Evolutionary conservation across 768 basidiomycete species (phyloP).

Genomic region (Neoboletus magnificus): DNA sequence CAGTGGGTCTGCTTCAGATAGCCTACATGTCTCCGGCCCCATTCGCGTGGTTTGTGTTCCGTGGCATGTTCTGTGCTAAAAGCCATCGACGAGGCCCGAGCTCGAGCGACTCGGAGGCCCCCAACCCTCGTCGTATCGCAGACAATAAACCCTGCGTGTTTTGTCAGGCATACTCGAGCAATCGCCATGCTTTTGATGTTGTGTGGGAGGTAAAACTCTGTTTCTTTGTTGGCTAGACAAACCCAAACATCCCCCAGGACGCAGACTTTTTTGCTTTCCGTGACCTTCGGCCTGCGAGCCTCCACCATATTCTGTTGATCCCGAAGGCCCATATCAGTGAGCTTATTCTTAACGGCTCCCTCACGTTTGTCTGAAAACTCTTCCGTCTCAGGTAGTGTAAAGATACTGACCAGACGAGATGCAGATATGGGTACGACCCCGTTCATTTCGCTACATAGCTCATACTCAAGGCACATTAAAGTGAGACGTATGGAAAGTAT

Average conservation of each 20-base stretch:
- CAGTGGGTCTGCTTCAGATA: background rate
- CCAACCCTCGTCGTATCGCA: background rate
- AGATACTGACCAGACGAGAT: constrained; percentile 42
- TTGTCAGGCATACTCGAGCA: constrained; percentile 40
- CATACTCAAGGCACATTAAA: constrained; percentile 27
- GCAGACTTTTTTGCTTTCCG: constrained; percentile 48
- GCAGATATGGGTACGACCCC: constrained; percentile 44
- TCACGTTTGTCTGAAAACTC: background rate
- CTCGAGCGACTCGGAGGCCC: background rate
- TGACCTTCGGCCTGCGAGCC: constrained; percentile 48
- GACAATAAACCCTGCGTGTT: constrained; percentile 29
- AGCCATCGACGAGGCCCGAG: background rate
- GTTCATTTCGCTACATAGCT: constrained; percentile 7
- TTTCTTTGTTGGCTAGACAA: background rate
- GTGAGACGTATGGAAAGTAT: constrained; percentile 47
- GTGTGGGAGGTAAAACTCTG: constrained; percentile 43
- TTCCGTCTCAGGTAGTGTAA: constrained; percentile 49
- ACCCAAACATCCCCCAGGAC: constrained; percentile 33
- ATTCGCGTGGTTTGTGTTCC: constrained; percentile 11
- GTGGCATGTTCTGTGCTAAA: background rate
- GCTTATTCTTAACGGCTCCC: background rate
- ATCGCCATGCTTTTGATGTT: constrained; percentile 41
- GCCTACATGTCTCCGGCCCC: background rate
- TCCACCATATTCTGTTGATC: constrained; percentile 49
- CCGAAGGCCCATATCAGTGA: constrained; percentile 52